phyloP scores from a whole-genome alignment of 768 basidiomycete species.

The Mycena galericulata region DNA sequence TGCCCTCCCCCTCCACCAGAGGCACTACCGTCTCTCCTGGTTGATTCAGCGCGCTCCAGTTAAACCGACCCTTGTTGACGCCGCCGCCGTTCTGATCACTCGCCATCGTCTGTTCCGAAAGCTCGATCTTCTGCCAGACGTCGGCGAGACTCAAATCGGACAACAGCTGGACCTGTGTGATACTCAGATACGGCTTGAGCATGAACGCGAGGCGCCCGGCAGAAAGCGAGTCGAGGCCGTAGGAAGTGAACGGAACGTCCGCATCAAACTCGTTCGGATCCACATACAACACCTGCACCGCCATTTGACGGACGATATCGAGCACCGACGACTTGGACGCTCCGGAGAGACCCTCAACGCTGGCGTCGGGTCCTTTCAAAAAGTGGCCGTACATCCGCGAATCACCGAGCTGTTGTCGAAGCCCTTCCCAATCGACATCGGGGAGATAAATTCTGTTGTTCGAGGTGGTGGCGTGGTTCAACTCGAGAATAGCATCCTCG shows the following conservation, averaged over 20 bases:
- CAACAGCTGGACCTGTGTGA: slow-evolving; percentile 21
- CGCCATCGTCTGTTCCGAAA: not conserved
- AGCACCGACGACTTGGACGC: not conserved
- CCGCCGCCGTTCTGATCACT: not conserved
- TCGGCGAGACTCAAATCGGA: slow-evolving; percentile 3
- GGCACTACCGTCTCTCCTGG: slow-evolving; percentile 20
- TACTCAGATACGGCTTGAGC: not conserved
- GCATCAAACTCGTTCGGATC: slow-evolving; percentile 47
- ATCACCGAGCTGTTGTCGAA: no score
- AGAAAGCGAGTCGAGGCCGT: slow-evolving; percentile 41
- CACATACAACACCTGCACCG: slow-evolving; percentile 38
- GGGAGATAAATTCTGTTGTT: no score
- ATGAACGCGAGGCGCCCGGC: slow-evolving; percentile 18
- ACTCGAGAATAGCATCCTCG: no score
- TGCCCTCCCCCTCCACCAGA: slow-evolving; percentile 20
- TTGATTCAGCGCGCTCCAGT: slow-evolving; percentile 11
- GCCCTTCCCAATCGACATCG: no score
- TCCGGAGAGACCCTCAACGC: not conserved
- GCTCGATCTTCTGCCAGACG: not conserved
- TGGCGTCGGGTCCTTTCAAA: no score
- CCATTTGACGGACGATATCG: slow-evolving; percentile 39
- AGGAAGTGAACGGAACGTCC: slow-evolving; percentile 54
- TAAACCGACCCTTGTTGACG: not conserved
- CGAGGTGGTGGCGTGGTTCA: no score
- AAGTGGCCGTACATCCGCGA: no score